phyloP scores from a whole-genome alignment of 2,329 filamentous ascomycete genomes.

The Aspergillus piperis region DNA sequence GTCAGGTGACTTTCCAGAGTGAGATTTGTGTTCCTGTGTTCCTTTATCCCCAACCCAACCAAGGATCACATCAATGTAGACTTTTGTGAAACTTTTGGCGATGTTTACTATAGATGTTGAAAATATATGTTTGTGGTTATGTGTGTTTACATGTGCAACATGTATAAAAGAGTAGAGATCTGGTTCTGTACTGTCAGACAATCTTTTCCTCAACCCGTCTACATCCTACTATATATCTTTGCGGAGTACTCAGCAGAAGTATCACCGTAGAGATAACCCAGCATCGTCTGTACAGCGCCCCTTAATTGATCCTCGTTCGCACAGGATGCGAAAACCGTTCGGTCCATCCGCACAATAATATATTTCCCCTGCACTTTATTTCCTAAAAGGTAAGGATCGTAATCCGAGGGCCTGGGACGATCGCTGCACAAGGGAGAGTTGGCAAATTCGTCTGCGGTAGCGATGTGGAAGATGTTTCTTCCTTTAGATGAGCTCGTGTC shows the following conservation, averaged over 20 bases:
- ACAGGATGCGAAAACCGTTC: constrained; percentile 39
- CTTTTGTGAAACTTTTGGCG: too few relatives aligned
- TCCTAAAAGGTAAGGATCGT: constrained; percentile 29
- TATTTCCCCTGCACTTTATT: constrained; percentile 27
- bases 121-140: too few relatives aligned
- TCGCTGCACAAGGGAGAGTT: constrained; percentile 28
- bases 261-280: neutral
- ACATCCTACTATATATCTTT: too few relatives aligned
- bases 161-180: too few relatives aligned
- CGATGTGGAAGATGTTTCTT: constrained; percentile 23
- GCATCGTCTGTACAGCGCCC: neutral
- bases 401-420: constrained; percentile 32
- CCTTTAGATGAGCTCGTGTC: neutral
- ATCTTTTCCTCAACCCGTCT: too few relatives aligned
- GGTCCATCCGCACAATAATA: constrained; percentile 35
- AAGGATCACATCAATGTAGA: too few relatives aligned
- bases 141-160: too few relatives aligned
- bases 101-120: too few relatives aligned
- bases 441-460: constrained; percentile 32
- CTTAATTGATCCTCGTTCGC: constrained; percentile 23
- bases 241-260: neutral
- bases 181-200: too few relatives aligned
- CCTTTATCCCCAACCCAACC: too few relatives aligned
- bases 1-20: too few relatives aligned
- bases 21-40: too few relatives aligned